Conservation (phyloP, 177 flowering plant genomes). For the Telopea speciosissima region DNA sequence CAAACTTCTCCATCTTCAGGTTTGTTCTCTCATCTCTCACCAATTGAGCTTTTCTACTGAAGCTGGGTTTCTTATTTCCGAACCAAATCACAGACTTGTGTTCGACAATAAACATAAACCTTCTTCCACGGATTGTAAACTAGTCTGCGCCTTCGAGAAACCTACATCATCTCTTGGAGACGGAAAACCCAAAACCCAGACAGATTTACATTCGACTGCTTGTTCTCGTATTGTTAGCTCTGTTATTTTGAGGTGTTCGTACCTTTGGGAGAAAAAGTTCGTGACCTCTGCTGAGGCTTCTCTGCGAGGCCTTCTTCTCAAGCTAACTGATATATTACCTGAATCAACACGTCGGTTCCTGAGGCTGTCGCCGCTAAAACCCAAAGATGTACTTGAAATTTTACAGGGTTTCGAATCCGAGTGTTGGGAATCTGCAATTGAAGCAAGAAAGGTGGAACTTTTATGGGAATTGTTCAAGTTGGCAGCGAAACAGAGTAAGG, state of each 20-base stretch:
- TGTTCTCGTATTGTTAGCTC: constrained; percentile 31
- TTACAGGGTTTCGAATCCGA: constrained; percentile 43
- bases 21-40: constrained; percentile 7
- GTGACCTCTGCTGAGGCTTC: constrained; percentile 20
- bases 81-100: background rate
- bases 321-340: constrained; percentile 46
- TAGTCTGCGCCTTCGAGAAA: constrained; percentile 9
- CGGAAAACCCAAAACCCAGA: constrained; percentile 18
- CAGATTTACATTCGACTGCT: constrained; percentile 15
- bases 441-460: constrained; percentile 38
- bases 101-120: background rate
- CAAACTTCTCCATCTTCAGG: constrained; percentile 14
- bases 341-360: constrained; percentile 43
- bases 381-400: constrained; percentile 59
- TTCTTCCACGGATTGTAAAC: constrained; percentile 8
- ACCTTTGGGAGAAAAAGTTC: constrained; percentile 27
- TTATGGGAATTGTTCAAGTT: constrained; percentile 70
- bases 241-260: constrained; percentile 32
- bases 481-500: constrained; percentile 36
- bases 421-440: constrained; percentile 19
- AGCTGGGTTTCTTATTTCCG: background rate
- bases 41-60: background rate
- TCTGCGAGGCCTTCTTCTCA: constrained; percentile 41
- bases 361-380: constrained; percentile 39
- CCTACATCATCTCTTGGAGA: constrained; percentile 8